Conservation (phyloP, 306 rosid species). For the Quercus glauca region DNA sequence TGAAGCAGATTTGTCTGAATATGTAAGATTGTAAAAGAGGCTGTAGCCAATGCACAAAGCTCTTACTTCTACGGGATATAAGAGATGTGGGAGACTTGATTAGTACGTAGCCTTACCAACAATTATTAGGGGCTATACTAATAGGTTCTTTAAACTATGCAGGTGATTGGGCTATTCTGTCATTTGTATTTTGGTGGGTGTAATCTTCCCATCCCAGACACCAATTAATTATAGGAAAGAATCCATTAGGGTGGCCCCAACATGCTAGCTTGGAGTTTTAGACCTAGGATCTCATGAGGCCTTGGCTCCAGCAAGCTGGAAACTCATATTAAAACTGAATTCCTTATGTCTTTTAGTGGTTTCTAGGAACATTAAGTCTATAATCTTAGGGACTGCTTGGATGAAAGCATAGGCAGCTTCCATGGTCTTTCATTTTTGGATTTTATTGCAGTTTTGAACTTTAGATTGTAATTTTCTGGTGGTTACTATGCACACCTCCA, state of each 20-base stretch:
- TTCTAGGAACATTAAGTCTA: neutral
- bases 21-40: neutral
- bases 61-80: too few relatives aligned
- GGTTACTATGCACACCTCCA: neutral
- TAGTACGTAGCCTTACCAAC: too few relatives aligned
- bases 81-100: too few relatives aligned
- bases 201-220: too few relatives aligned
- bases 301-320: neutral
- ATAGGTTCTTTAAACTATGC: neutral
- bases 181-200: neutral
- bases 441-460: neutral
- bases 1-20: too few relatives aligned
- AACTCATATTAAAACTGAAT: neutral
- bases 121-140: neutral
- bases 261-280: too few relatives aligned
- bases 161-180: neutral
- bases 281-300: too few relatives aligned
- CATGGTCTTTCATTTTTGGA: neutral
- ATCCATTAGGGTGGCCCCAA: too few relatives aligned
- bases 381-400: neutral
- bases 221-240: too few relatives aligned
- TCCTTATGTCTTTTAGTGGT: neutral
- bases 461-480: neutral
- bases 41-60: too few relatives aligned
- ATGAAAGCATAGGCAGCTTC: neutral